Evolutionary conservation across 352 stramenopile species (phyloP).

Genomic region (Pythium coloratum): DNA sequence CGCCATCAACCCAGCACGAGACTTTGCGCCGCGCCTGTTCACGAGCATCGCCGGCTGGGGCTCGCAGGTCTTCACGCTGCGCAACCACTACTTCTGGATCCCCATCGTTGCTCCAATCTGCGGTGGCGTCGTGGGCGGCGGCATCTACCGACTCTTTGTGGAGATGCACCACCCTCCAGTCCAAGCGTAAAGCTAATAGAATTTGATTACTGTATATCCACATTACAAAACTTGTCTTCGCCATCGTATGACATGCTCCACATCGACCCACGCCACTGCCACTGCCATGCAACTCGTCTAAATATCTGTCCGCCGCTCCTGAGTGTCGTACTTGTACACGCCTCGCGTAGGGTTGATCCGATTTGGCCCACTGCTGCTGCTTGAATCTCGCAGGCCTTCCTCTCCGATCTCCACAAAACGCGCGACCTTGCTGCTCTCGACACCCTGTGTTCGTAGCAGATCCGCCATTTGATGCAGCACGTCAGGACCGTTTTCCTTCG

Average conservation of each 20-base stretch:
- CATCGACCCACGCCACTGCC: conserved; percentile 6
- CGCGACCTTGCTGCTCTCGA: conserved; percentile 42
- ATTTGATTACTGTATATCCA: conserved; percentile 4
- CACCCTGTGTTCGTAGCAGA: conserved; percentile 46
- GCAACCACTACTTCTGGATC: conserved; percentile 64
- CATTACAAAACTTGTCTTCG: background rate
- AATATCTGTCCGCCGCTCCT: conserved; percentile 68
- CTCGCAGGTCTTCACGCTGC: conserved; percentile 49
- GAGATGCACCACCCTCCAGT: conserved; percentile 46
- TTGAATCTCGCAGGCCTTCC: conserved; percentile 30
- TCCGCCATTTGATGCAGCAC: conserved; percentile 51
- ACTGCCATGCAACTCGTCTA: conserved; percentile 28
- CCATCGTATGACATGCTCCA: conserved; percentile 1
- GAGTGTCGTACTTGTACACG: conserved; percentile 56
- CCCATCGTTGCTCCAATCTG: conserved; percentile 47
- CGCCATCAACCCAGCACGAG: conserved; percentile 48
- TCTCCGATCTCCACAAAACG: conserved; percentile 56
- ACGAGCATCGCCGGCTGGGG: conserved; percentile 54
- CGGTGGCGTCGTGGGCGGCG: conserved; percentile 42
- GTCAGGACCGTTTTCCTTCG: conserved; percentile 18
- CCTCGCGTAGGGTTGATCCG: conserved; percentile 22
- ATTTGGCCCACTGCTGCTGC: background rate
- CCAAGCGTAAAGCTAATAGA: background rate
- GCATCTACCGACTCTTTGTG: conserved; percentile 48
- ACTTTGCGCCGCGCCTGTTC: conserved; percentile 51